phyloP scores from a whole-genome alignment of 1,139 yeast genomes.

The Suhomyces bolitotheri region DNA sequence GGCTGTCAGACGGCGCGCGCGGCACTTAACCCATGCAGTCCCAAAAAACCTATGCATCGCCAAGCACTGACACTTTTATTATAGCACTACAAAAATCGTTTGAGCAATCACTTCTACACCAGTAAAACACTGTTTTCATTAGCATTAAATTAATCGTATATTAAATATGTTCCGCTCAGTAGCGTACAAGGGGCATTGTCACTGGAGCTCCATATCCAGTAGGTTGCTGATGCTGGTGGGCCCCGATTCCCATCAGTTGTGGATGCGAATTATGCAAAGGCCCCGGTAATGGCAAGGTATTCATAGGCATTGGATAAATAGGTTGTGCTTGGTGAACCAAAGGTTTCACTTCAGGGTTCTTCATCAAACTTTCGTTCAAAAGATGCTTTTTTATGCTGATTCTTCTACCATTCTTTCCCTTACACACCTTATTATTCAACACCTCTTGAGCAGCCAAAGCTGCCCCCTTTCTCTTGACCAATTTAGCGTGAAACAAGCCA shows the following conservation, averaged over 20 bases:
- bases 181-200: constrained; percentile 21
- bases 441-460: constrained; percentile 58
- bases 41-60: not conserved
- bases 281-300: constrained; percentile 19
- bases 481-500: constrained; percentile 78
- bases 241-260: constrained; percentile 2
- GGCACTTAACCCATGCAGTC: not conserved
- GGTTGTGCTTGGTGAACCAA: constrained; percentile 6
- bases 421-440: constrained; percentile 46
- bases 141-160: too few species aligned
- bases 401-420: constrained; percentile 49
- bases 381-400: constrained; percentile 38
- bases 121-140: too few species aligned
- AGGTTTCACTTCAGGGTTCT: constrained; percentile 7
- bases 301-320: constrained; percentile 10
- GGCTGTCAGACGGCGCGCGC: not conserved
- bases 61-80: too few species aligned
- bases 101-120: too few species aligned
- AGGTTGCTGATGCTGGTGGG: constrained; percentile 7
- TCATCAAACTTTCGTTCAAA: constrained; percentile 19
- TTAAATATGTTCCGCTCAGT: constrained; percentile 11
- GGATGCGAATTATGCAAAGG: constrained; percentile 12
- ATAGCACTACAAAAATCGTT: too few species aligned
- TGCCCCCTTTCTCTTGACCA: constrained; percentile 67
- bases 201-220: constrained; percentile 9